Evolutionary conservation across 768 basidiomycete genomes (phyloP), one percentile per base, ranked within the genome.

Genomic region (Trametes villosa): DNA sequence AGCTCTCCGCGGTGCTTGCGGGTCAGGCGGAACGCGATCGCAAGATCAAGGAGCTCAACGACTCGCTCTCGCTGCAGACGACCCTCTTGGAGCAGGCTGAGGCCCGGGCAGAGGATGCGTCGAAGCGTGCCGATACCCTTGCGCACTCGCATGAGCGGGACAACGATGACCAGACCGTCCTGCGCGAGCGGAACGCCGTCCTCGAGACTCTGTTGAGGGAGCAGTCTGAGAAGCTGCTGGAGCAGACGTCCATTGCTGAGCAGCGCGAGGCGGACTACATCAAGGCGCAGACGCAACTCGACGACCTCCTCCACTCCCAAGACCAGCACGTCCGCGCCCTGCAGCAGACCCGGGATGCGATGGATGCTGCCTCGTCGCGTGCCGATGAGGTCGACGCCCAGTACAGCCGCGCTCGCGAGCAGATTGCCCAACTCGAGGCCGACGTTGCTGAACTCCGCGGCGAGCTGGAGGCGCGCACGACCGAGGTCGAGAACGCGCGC

Each of bases 241-340:
- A 83, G 1, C 87, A 94, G 61, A 87, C 86, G 9, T 92, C 93
- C 9, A 70, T 86, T 42, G 72, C 88, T 13, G 87, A 94, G 66
- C 91, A 91, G 73, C 84, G 83, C 53, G 89, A 94, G 63, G 91
- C 89, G 0, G 96, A 98, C 46, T 81, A 87, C 58, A 74, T 84
- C 57, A 80, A 82, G 53, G 73, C 86, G 22, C 84, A 83, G 57
- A 76, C 79, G 5, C 87, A 93, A 73, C 76, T 93, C 20, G 89
- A 91, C 13, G 90, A 94, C 50, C 79, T 95, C 34, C 75, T 78
- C 6, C 76, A 79, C 8, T 85, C 88, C 8, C 84, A 87, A 24
- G 93, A 96, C 49, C 88, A 94, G 69, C 94, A 98, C 71, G 77
- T 98, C 49, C 88, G 87, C 22, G 87, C 94, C 1, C 79, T 98